Percentiles rank a stretch among this genome's conserved stretches.
These are phyloP conservation scores for Peribolospora baueri DNA, from an alignment of 768 basidiomycete species.

Conservation along the genomic window DNA sequence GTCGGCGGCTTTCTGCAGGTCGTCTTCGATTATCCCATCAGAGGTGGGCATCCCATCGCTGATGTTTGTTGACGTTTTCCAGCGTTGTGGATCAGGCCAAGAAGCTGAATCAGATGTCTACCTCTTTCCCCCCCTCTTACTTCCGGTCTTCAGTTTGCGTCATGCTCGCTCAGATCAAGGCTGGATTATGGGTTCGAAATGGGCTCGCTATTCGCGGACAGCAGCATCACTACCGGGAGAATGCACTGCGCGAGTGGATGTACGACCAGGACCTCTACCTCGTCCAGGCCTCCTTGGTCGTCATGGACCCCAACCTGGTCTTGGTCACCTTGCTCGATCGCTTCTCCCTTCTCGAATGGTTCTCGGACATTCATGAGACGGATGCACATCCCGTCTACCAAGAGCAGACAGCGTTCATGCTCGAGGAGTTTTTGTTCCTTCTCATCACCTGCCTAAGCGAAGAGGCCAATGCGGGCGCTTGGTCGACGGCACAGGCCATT, in stretches of 20 bases:
- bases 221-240: constrained; percentile 82
- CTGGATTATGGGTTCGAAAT: constrained; percentile 91
- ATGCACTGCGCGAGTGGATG: constrained; percentile 80
- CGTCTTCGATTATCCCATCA: background rate
- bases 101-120: background rate
- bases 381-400: constrained; percentile 31
- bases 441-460: constrained; percentile 71
- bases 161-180: constrained; percentile 83
- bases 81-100: background rate
- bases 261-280: constrained; percentile 89
- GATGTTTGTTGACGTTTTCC: background rate
- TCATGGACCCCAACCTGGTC: constrained; percentile 50
- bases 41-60: background rate
- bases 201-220: constrained; percentile 89
- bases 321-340: constrained; percentile 72
- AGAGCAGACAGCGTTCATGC: constrained; percentile 51
- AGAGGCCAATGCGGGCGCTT: constrained; percentile 42
- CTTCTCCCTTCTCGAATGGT: constrained; percentile 57
- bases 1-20: background rate
- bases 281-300: constrained; percentile 57
- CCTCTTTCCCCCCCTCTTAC: background rate
- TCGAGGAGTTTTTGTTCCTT: constrained; percentile 73
- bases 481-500: constrained; percentile 39
- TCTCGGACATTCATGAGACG: constrained; percentile 28
- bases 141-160: constrained; percentile 23